Base-by-base conservation (phyloP, 1,139 yeast species). In the Geotrichum candidum region DNA sequence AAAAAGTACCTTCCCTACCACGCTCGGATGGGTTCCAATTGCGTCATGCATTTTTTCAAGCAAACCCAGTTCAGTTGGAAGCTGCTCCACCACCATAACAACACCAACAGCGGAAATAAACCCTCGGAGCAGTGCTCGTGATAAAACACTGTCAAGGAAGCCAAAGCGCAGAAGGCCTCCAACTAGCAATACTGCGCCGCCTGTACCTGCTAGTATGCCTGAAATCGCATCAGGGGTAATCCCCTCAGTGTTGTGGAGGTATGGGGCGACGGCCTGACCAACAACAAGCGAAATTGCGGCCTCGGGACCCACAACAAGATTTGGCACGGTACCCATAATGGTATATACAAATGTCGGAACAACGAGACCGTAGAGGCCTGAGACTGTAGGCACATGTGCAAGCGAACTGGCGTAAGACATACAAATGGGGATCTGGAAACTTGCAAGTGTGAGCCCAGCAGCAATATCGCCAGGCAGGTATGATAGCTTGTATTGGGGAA, bases 271-370 rank as follows among this genome's bases (percentile, higher is more conserved):
- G 0, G 95, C 91, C 71, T 90, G 96, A 2, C 98, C 98, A 2
- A 94, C 90, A 53, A 94, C 87, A 71, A 94, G 79, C 0, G 96
- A 88, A 35, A 92, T 88, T 1, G 98, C 96, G 9, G 94, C 95
- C 71, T 94, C 99, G 0, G 99, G 99, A 0, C 98, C 98, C 7
- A 92, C 96, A 61, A 92, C 88, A 96, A 94, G 89, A 70, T 88
- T 96, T 0, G 98, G 98, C 0, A 91, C 97, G 29, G 96, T 86
- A 0, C 99, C 98, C 70, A 92, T 82, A 0, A 92, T 67, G 59
- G 90, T 80, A 72, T 94, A 94, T 3, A 94, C 80, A 57, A 92
- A 77, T 0, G 98, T 98, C 0, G 96, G 86, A 3, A 92, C 77
- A 0, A 91, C 92, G 61, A 92, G 78, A 0, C 96, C 92, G 66